phyloP scores from a whole-genome alignment of 495 filamentous ascomycete genomes.

The Podospora tetraspora region DNA sequence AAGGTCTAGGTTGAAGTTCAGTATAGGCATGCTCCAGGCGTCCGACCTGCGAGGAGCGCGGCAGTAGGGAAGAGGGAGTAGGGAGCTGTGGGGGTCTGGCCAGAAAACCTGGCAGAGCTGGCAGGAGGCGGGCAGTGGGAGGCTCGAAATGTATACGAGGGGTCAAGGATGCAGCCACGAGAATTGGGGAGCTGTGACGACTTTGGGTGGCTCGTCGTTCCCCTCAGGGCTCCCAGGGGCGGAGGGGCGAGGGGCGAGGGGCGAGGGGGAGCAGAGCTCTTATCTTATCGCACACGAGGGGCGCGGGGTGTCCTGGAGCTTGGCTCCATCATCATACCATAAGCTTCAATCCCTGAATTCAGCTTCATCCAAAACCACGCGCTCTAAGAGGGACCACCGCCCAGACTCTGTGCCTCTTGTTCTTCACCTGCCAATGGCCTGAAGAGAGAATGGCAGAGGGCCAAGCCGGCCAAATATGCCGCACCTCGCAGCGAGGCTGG shows the following conservation, averaged over 20 bases:
- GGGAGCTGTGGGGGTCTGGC: background rate
- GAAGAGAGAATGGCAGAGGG: background rate
- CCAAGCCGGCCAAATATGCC: slow-evolving; percentile 21
- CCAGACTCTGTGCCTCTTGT: background rate
- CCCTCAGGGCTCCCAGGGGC: background rate
- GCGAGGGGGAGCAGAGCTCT: slow-evolving; percentile 22
- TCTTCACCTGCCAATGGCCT: no score
- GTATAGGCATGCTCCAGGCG: slow-evolving; percentile 27
- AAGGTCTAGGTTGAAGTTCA: slow-evolving; percentile 5
- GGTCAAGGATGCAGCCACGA: background rate
- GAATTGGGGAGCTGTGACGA: background rate
- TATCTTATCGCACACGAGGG: slow-evolving; percentile 26
- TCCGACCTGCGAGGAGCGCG: slow-evolving; percentile 17
- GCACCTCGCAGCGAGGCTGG: slow-evolving; percentile 4
- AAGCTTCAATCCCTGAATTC: background rate
- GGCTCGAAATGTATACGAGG: background rate
- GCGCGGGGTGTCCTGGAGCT: slow-evolving; percentile 23
- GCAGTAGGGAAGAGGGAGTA: slow-evolving; percentile 9
- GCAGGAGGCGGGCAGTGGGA: background rate
- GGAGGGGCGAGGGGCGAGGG: no score
- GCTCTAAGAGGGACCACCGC: background rate
- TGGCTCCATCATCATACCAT: background rate
- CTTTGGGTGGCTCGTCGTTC: background rate
- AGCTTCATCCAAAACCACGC: background rate
- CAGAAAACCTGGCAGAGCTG: slow-evolving; percentile 4